Conservation (phyloP, 805 yeast genomes). For the Pichia membranifaciens region DNA sequence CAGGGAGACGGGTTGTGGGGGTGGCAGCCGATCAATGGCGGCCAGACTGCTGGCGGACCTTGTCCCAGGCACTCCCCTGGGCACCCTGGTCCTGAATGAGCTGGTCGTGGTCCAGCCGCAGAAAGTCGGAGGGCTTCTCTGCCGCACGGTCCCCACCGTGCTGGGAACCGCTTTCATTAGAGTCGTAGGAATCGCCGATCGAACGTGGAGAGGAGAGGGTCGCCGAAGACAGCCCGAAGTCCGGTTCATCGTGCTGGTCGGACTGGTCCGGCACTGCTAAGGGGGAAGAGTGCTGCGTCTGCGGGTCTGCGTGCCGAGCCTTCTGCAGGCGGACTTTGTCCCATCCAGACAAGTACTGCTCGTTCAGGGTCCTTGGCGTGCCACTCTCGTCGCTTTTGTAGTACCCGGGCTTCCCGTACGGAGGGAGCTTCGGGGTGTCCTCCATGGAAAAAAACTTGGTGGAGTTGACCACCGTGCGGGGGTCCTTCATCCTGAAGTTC, state of each 20-base stretch:
- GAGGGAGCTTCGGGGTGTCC: constrained; percentile 6
- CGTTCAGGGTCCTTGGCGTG: constrained; percentile 1
- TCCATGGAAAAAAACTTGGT: constrained; percentile 9
- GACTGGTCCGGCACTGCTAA: too few relatives aligned
- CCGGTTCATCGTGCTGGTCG: too few relatives aligned
- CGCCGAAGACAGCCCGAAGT: too few relatives aligned
- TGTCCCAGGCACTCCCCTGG: constrained; percentile 23
- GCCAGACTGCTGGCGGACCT: constrained; percentile 16
- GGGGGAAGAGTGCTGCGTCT: too few relatives aligned
- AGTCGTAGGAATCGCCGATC: constrained; percentile 8
- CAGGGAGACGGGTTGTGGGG: too few relatives aligned
- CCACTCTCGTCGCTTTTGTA: constrained; percentile 4
- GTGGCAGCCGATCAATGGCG: neutral
- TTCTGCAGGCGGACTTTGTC: constrained; percentile 17
- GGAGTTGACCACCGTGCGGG: constrained; percentile 29
- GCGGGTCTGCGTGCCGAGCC: too few relatives aligned
- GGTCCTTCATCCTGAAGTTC: constrained; percentile 49
- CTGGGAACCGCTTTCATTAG: neutral
- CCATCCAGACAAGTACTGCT: constrained; percentile 16
- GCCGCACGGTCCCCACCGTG: neutral
- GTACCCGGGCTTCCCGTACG: constrained; percentile 13
- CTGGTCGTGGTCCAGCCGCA: neutral
- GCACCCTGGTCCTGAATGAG: constrained; percentile 2
- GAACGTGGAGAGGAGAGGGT: neutral
- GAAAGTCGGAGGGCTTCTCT: neutral